These are phyloP conservation scores for Funneliformis geosporum DNA, from an alignment of 192 early-diverging fungal genomes.

Conservation along the genomic window DNA sequence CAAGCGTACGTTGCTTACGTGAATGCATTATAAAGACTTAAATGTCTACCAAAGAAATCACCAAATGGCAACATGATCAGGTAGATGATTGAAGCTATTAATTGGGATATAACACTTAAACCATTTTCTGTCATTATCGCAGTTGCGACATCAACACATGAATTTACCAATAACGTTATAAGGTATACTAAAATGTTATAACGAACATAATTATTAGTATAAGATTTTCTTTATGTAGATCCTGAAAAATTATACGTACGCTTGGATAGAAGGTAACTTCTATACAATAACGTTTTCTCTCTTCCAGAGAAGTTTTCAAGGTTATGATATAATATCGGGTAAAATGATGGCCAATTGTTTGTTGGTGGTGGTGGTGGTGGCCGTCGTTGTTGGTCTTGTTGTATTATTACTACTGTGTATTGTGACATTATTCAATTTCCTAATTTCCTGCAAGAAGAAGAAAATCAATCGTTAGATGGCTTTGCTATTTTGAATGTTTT, in stretches of 20 bases:
- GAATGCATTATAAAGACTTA: slow-evolving; percentile 13
- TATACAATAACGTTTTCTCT: background rate
- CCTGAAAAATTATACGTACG: background rate
- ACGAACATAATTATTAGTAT: too few relatives aligned
- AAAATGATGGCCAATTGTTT: slow-evolving; percentile 1
- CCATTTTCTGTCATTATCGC: background rate
- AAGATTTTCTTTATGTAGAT: too few relatives aligned
- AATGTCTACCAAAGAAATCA: slow-evolving; percentile 18
- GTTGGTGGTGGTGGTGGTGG: background rate
- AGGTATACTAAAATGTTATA: background rate
- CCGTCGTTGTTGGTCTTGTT: background rate
- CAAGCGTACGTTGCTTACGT: background rate
- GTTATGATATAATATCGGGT: slow-evolving; percentile 11
- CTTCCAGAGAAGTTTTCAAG: background rate
- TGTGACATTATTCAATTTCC: background rate
- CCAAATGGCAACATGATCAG: background rate
- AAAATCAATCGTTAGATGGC: too few relatives aligned
- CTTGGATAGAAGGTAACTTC: slow-evolving; percentile 1
- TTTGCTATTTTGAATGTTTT: too few relatives aligned
- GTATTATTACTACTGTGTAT: background rate
- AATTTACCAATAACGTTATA: background rate
- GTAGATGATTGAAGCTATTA: background rate
- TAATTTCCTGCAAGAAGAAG: too few relatives aligned
- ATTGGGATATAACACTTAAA: background rate
- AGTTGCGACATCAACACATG: background rate